Evolutionary conservation across 768 basidiomycete species (phyloP), one percentile per base, ranked within the genome.

Genomic region (Sarcodon sp.): DNA sequence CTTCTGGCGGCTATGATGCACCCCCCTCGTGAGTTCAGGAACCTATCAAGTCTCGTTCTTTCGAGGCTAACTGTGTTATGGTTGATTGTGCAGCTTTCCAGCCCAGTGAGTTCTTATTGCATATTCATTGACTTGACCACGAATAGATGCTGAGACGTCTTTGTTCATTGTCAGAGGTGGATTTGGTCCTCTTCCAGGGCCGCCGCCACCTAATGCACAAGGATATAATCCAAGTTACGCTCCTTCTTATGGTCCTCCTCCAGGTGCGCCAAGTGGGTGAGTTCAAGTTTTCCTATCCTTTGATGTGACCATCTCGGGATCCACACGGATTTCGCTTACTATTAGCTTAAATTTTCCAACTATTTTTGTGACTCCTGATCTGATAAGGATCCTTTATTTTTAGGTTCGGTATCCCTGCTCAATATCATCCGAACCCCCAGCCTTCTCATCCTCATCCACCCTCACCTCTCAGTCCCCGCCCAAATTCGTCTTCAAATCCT

Each of bases 141-240:
- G 21, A 4, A 27, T 27, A 27, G 21, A 27, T 27, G 37, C 49
- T 54, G 3, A 38, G 51, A 12, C 51, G 53, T 55, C 16, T 43
- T n/a, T 32, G 33, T 35, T 16, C 12, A 36, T 15, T 37, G 11
- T 33, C 44, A 37, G 21, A 37, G 51, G 51, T 46, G 47, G 50
- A 7, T 55, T 53, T 43, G 46, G 47, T 8, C 31, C 49, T 15
- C 37, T 43, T n/a, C 6, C 38, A 0, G 49, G 46, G n/a, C 36
- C 37, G 33, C 36, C n/a, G 6, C 43, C 45, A 33, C 51, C 46
- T 33, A 41, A 46, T 31, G 48, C 37, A 31, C 50, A 53, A 15
- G 56, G 53, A 6, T 59, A 56, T 46, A 46, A 51, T 6, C 55
- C 60, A 10, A 49, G 54, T 15, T 58, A 57, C 44, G 48, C 16